A percentile compares a stretch with the other conserved stretches of the same genome.
These are phyloP conservation scores for Colletotrichum incanum DNA, from an alignment of 2,329 filamentous ascomycete genomes.

Conservation along the genomic window DNA sequence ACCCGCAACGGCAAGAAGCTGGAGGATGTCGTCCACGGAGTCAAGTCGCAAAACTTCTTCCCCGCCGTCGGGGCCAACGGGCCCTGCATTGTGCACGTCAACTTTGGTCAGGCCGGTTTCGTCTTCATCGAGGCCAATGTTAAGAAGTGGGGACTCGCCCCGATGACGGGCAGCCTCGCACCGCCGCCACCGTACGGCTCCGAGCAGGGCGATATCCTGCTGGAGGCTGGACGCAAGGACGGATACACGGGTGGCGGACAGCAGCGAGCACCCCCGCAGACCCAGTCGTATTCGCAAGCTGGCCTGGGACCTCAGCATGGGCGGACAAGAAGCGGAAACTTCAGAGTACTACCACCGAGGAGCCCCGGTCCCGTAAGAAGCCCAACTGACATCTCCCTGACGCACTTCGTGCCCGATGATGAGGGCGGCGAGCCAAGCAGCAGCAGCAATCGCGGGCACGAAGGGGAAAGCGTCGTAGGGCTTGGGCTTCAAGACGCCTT, in stretches of 20 bases:
- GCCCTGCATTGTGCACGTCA: constrained; percentile 93
- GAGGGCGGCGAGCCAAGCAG: constrained; percentile 76
- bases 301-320: constrained; percentile 74
- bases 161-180: constrained; percentile 94
- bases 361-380: constrained; percentile 92
- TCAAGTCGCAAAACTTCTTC: constrained; percentile 98
- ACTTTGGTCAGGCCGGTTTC: constrained; percentile 97
- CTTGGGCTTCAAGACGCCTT: constrained; percentile 69
- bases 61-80: constrained; percentile 97
- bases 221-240: constrained; percentile 85
- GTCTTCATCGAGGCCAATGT: constrained; percentile 99
- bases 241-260: constrained; percentile 62
- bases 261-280: constrained; percentile 63
- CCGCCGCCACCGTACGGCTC: constrained; percentile 97
- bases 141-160: constrained; percentile 98
- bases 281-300: constrained; percentile 54
- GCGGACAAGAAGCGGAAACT: constrained; percentile 83
- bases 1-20: constrained; percentile 98
- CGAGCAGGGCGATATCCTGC: constrained; percentile 94
- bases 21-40: constrained; percentile 92
- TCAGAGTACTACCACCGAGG: constrained; percentile 81
- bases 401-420: constrained; percentile 82
- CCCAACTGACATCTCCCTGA: constrained; percentile 95
- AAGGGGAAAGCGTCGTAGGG: constrained; percentile 54
- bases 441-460: constrained; percentile 46